Evolutionary conservation across 768 basidiomycete species (phyloP).

Genomic region (Leccinum obscurum): DNA sequence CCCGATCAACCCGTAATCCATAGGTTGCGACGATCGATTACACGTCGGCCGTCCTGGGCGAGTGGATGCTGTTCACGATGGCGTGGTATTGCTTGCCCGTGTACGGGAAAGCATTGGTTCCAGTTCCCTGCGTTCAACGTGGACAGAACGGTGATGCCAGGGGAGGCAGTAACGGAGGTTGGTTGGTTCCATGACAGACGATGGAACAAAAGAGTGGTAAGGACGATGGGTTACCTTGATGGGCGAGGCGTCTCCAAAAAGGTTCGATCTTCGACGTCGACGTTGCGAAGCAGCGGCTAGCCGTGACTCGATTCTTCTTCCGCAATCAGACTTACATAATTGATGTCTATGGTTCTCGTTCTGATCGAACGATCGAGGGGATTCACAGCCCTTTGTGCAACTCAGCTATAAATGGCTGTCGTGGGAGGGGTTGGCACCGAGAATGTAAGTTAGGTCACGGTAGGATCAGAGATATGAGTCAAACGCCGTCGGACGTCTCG

Average conservation of each 20-base stretch:
- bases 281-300: not conserved
- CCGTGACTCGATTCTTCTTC: not conserved
- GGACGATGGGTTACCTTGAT: not conserved
- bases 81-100: no score
- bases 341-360: not conserved
- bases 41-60: no score
- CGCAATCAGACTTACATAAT: not conserved
- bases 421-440: no score
- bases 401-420: no score
- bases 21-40: no score
- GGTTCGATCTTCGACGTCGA: not conserved
- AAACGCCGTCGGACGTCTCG: not conserved
- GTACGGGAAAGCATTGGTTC: no score
- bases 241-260: not conserved
- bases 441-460: not conserved
- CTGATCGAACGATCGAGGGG: not conserved
- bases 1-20: no score
- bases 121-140: no score
- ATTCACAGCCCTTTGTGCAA: not conserved
- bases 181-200: not conserved
- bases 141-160: no score
- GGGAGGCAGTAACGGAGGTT: no score
- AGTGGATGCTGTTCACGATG: no score
- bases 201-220: not conserved
- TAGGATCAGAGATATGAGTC: not conserved